Evolutionary conservation across 768 basidiomycete genomes (phyloP).

Genomic region (Jaapia argillacea): DNA sequence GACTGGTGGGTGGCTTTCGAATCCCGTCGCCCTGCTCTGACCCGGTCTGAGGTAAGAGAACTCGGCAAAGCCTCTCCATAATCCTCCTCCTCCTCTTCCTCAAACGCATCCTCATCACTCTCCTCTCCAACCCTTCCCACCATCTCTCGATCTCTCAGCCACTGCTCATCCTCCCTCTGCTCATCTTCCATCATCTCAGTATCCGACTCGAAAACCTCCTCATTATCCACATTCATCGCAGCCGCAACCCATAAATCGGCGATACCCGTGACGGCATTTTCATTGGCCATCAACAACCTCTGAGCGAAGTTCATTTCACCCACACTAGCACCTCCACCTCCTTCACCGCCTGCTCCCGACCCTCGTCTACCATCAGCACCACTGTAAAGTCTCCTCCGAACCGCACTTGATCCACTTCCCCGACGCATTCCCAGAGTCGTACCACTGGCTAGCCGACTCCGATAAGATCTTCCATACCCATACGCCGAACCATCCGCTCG

Average conservation of each 20-base stretch:
- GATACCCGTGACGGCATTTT: slow-evolving; percentile 89
- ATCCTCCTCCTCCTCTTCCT: slow-evolving; percentile 1
- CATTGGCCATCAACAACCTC: slow-evolving; percentile 83
- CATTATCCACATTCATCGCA: slow-evolving; percentile 90
- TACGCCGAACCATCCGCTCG: slow-evolving; percentile 71
- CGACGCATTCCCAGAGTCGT: slow-evolving; percentile 32
- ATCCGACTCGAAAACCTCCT: slow-evolving; percentile 58
- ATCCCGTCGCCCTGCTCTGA: not conserved
- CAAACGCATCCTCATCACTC: not conserved
- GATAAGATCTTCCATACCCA: slow-evolving; percentile 55
- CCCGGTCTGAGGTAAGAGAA: not conserved
- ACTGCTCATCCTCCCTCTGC: not conserved
- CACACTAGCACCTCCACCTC: too few species aligned
- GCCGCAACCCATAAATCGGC: slow-evolving; percentile 97
- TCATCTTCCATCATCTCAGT: slow-evolving; percentile 25
- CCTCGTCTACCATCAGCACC: slow-evolving; percentile 13
- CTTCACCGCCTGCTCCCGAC: slow-evolving; percentile 33
- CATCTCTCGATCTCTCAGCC: not conserved
- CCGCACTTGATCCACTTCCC: slow-evolving; percentile 42
- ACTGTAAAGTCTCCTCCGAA: slow-evolving; percentile 42
- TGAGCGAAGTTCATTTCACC: slow-evolving; percentile 80
- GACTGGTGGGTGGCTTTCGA: not conserved
- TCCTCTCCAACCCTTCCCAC: not conserved
- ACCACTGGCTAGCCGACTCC: slow-evolving; percentile 44
- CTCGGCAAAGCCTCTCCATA: not conserved